A percentile compares a stretch with the other conserved stretches of the same genome.
These are phyloP conservation scores for Geotrichum europaeum DNA, from an alignment of 1,139 yeast genomes.

Conservation along the genomic window DNA sequence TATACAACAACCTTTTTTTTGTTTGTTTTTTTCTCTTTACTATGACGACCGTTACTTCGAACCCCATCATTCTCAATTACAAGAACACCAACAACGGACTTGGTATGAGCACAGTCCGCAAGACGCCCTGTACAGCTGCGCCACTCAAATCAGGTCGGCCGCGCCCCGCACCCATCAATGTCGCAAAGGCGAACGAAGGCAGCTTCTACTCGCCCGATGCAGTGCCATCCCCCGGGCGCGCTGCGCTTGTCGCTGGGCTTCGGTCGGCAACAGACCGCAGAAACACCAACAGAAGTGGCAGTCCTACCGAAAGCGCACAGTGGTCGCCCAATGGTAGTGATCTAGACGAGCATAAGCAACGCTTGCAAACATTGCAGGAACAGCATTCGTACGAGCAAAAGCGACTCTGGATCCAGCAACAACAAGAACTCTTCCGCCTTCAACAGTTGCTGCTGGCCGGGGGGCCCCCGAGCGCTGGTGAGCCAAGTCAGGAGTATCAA, in stretches of 20 bases:
- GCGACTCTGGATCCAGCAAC: conserved; percentile 3
- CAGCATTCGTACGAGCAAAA: conserved; percentile 1
- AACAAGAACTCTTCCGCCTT: conserved; percentile 1
- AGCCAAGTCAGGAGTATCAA: background rate
- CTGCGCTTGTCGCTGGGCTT: conserved; percentile 31
- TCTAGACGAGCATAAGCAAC: conserved; percentile 21
- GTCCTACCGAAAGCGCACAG: background rate
- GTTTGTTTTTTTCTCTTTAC: background rate
- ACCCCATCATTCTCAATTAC: background rate
- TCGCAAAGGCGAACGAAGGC: conserved; percentile 10
- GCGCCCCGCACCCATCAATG: conserved; percentile 12
- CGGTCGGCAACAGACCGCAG: conserved; percentile 33
- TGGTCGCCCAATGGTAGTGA: background rate
- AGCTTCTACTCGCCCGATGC: background rate
- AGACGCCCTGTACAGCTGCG: background rate
- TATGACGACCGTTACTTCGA: background rate
- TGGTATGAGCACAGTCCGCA: background rate
- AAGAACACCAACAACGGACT: background rate
- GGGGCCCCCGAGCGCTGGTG: background rate
- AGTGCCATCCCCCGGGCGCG: conserved; percentile 24
- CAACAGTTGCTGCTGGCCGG: conserved; percentile 23
- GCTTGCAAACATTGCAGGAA: conserved; percentile 8
- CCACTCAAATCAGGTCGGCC: background rate
- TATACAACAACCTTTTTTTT: too few relatives aligned
- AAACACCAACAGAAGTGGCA: background rate